These are phyloP conservation scores for Penicillium macrosclerotiorum DNA, from an alignment of 495 filamentous ascomycete species.

Conservation along the genomic window DNA sequence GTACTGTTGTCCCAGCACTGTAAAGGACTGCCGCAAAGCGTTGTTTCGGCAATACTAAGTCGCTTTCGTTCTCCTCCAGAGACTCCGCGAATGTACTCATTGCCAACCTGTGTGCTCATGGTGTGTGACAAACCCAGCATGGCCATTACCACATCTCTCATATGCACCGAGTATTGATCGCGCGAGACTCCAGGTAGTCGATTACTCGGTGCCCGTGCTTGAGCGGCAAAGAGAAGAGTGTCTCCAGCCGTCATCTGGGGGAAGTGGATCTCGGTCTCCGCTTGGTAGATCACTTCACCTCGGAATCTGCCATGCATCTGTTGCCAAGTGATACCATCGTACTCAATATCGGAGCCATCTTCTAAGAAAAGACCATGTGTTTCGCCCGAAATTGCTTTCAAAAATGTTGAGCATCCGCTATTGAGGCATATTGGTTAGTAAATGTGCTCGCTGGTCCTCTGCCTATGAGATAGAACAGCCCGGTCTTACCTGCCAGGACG, in stretches of 20 bases:
- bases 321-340: constrained; percentile 31
- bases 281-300: constrained; percentile 62
- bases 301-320: constrained; percentile 54
- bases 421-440: background rate
- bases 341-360: constrained; percentile 28
- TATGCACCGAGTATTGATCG: constrained; percentile 38
- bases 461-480: constrained; percentile 29
- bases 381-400: constrained; percentile 37
- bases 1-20: constrained; percentile 84
- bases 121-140: constrained; percentile 56
- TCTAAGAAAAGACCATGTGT: constrained; percentile 36
- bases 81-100: constrained; percentile 59
- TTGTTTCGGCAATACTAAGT: constrained; percentile 51
- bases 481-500: constrained; percentile 31
- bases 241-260: constrained; percentile 63
- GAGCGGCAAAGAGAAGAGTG: constrained; percentile 60
- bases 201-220: constrained; percentile 44
- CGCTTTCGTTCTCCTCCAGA: constrained; percentile 80
- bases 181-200: constrained; percentile 41
- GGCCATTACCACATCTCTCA: constrained; percentile 57
- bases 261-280: constrained; percentile 62
- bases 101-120: constrained; percentile 46
- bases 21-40: constrained; percentile 63
- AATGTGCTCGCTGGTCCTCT: background rate
- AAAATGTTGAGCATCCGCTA: constrained; percentile 19